phyloP scores from a whole-genome alignment of 495 filamentous ascomycete genomes.

The Xylaria flabelliformis region DNA sequence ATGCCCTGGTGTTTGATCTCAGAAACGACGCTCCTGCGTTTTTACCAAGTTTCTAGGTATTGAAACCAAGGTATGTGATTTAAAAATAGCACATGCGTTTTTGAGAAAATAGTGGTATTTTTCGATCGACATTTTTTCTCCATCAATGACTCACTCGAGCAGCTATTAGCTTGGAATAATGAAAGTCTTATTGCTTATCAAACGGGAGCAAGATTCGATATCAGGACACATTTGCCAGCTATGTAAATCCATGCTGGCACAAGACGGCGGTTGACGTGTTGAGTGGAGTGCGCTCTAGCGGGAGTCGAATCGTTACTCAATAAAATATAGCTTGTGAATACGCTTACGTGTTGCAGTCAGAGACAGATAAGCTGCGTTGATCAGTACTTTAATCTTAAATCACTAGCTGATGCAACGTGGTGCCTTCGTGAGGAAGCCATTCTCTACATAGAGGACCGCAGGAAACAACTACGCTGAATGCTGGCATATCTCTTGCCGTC shows the following conservation, averaged over 20 bases:
- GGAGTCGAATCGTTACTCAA: background rate
- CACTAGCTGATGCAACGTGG: conserved; percentile 23
- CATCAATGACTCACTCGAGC: background rate
- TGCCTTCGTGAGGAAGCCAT: background rate
- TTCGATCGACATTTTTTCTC: background rate
- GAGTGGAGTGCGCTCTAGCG: conserved; percentile 10
- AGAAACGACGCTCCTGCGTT: background rate
- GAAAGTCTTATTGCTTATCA: background rate
- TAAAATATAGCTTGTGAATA: background rate
- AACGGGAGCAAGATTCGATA: background rate
- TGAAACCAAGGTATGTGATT: background rate
- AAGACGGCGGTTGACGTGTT: conserved; percentile 13
- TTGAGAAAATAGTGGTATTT: background rate
- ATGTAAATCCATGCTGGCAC: background rate
- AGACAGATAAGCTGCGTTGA: conserved; percentile 17
- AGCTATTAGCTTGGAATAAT: background rate
- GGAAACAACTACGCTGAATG: background rate
- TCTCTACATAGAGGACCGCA: background rate
- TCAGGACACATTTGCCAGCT: background rate
- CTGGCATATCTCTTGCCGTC: background rate
- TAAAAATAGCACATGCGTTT: background rate
- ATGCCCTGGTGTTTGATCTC: background rate
- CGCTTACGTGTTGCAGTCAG: conserved; percentile 23
- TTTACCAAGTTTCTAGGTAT: background rate
- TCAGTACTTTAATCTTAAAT: conserved; percentile 15